Base-by-base conservation (phyloP, 2,329 filamentous ascomycete species). In the Ophiostoma sp. region DNA sequence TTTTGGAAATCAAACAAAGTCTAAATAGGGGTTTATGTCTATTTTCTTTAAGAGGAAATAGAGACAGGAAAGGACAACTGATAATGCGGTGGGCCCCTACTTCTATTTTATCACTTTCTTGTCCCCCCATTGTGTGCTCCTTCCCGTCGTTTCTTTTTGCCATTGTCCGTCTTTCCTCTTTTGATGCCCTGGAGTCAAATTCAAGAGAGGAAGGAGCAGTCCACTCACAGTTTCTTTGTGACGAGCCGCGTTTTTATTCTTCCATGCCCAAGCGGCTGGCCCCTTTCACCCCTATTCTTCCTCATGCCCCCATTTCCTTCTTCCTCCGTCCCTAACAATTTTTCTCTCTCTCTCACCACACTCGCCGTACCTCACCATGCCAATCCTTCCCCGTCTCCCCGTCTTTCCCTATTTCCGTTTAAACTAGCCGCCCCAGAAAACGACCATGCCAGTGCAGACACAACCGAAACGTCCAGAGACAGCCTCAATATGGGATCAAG, bases 331-430 rank as follows among this genome's bases (percentile, higher is more conserved):
- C 19, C 45, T 19, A 19, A 48, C 12, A 11, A n/a, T 48, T 48
- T 17, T 15, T 19, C 45, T 19, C 15, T 48, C 45, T 19, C 45
- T 48, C 12, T 39, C 36, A 39, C 36, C 4, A 9, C 17, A 50
- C 19, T 19, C 48, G 33, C 33, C 59, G 19, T 39, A 15, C 33
- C 3, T 39, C 31, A 19, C 48, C 42, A 45, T 45, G 3, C 17
- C 39, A 17, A 31, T 15, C 63, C 63, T 28, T 12, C 25, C 48
- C 48, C 19, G 17, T 42, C 31, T 52, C 9, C 64, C 45, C 28
- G 17, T 33, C 19, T 70, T 28, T 59, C 52, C 28, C 69, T 61
- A 59, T 70, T 70, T 70, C 68, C 68, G 68, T 70, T 59, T 70
- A 70, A 59, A 70, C 48, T 70, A 70, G 15, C 68, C 33, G 68